phyloP scores from a whole-genome alignment of 139 green algal species.

The Dunaliella sp. region DNA sequence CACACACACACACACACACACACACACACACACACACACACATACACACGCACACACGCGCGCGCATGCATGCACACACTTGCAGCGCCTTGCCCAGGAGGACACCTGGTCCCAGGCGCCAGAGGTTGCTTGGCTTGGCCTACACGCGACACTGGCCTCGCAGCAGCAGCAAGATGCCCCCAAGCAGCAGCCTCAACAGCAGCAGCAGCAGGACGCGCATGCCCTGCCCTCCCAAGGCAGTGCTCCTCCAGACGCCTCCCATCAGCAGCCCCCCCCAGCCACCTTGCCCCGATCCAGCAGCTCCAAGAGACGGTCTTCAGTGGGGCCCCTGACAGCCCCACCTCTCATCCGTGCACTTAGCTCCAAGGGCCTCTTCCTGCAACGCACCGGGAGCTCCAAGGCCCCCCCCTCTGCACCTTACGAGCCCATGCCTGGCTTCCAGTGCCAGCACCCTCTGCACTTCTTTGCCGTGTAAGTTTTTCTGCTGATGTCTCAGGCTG shows the following conservation, averaged over 20 bases:
- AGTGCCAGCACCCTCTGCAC: conserved; percentile 8
- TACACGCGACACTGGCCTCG: neutral
- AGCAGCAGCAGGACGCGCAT: too few relatives aligned
- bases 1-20: neutral
- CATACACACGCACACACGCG: neutral
- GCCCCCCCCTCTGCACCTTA: neutral
- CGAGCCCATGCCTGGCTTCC: neutral
- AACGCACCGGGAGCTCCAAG: neutral
- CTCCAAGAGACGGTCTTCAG: neutral
- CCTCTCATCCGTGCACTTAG: neutral
- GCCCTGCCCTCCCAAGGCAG: too few relatives aligned
- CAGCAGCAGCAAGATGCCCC: too few relatives aligned
- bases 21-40: neutral
- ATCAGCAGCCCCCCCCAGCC: neutral
- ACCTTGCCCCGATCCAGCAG: neutral
- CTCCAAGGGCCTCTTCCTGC: neutral
- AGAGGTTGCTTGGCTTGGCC: neutral
- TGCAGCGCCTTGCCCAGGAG: neutral
- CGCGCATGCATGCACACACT: neutral
- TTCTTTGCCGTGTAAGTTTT: conserved; percentile 33
- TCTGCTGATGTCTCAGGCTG: too few relatives aligned
- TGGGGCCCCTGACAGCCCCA: neutral
- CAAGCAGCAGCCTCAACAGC: too few relatives aligned
- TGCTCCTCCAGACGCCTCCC: neutral
- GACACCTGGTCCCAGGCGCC: neutral